These are phyloP conservation scores for Suhomyces atakaporum DNA, from an alignment of 1,139 yeast genomes.

Conservation along the genomic window DNA sequence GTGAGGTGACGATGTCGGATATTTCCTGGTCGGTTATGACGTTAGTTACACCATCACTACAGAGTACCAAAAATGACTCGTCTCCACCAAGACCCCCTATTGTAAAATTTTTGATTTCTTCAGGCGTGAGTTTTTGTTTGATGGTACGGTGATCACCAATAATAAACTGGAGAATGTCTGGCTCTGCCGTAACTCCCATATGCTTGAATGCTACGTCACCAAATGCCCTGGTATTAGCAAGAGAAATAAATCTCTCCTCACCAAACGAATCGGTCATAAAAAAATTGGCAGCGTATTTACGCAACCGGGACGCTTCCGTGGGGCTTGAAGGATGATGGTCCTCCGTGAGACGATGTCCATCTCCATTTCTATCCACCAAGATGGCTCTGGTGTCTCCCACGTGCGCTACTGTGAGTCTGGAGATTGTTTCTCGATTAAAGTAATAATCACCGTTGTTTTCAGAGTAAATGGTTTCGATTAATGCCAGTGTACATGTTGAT, in stretches of 20 bases:
- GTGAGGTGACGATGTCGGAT: constrained; percentile 77
- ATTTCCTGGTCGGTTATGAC: constrained; percentile 85
- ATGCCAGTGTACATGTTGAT: constrained; percentile 80
- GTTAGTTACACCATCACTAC: constrained; percentile 87
- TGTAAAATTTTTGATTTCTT: constrained; percentile 43
- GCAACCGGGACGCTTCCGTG: constrained; percentile 69
- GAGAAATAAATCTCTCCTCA: constrained; percentile 78
- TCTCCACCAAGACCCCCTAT: constrained; percentile 68
- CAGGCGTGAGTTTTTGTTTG: constrained; percentile 33
- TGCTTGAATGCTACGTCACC: constrained; percentile 83
- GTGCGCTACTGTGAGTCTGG: constrained; percentile 78
- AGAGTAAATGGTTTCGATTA: constrained; percentile 56
- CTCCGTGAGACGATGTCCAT: constrained; percentile 74
- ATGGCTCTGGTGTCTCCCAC: constrained; percentile 96
- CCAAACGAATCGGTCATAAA: constrained; percentile 92
- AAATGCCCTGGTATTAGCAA: constrained; percentile 91
- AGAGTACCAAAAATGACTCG: constrained; percentile 75
- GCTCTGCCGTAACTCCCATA: constrained; percentile 89
- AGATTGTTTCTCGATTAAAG: constrained; percentile 70
- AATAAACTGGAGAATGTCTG: constrained; percentile 71
- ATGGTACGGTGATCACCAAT: constrained; percentile 54
- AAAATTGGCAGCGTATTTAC: constrained; percentile 70
- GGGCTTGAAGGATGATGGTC: constrained; percentile 89
- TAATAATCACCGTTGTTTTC: constrained; percentile 48
- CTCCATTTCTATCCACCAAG: constrained; percentile 72